phyloP scores from a whole-genome alignment of 2,329 filamentous ascomycete genomes.

The Leptoxyphium fumago region DNA sequence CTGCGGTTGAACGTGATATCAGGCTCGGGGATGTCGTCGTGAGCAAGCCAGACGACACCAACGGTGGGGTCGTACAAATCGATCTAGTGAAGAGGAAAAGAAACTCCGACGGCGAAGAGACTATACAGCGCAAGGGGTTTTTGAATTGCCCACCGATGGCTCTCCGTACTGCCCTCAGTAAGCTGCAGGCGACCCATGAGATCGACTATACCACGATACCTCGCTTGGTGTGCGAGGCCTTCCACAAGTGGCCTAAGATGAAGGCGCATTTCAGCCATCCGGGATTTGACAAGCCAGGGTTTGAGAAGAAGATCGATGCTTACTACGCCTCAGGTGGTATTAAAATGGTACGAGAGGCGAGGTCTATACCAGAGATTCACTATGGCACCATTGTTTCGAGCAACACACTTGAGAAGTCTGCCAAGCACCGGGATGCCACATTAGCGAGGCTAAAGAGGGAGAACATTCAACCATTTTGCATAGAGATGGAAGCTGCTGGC shows the following conservation, averaged over 20 bases:
- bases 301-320: neutral
- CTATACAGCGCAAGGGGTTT: constrained; percentile 8
- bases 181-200: constrained; percentile 3
- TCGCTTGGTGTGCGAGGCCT: neutral
- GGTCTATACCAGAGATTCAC: constrained; percentile 15
- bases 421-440: constrained; percentile 7
- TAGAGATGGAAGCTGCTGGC: constrained; percentile 13
- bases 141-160: constrained; percentile 7
- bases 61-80: constrained; percentile 14
- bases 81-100: constrained; percentile 9
- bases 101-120: constrained; percentile 1
- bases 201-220: neutral
- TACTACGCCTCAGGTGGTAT: neutral
- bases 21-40: constrained; percentile 16
- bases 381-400: constrained; percentile 27
- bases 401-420: constrained; percentile 27
- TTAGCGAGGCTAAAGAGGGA: constrained; percentile 5
- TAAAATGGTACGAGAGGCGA: neutral
- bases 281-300: neutral
- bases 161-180: constrained; percentile 3
- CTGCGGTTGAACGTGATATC: constrained; percentile 7
- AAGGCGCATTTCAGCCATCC: neutral
- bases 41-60: constrained; percentile 6
- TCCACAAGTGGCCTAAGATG: neutral
- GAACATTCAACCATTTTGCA: constrained; percentile 4